These are phyloP conservation scores for Claviceps sp. DNA, from an alignment of 2,329 filamentous ascomycete species.

Conservation along the genomic window DNA sequence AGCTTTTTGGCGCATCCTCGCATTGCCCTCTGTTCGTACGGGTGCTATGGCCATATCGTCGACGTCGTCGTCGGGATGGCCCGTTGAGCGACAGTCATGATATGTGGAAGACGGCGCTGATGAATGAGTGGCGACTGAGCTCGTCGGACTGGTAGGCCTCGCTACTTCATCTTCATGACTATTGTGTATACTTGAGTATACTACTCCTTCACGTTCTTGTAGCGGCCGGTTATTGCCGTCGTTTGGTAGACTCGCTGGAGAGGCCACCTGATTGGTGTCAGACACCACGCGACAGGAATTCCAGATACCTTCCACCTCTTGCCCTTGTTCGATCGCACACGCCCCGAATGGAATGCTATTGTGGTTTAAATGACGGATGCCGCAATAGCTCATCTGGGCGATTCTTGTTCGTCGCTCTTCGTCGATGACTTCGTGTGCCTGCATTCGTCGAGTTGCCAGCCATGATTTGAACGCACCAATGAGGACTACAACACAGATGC, in stretches of 20 bases:
- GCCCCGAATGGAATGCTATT: slow-evolving; percentile 74
- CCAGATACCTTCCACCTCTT: slow-evolving; percentile 79
- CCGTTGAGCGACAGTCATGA: background rate
- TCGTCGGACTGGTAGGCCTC: background rate
- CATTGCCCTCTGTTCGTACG: background rate
- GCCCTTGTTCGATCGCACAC: slow-evolving; percentile 68
- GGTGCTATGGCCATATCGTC: background rate
- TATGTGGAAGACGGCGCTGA: background rate
- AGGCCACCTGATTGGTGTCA: slow-evolving; percentile 11
- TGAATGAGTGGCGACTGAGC: background rate
- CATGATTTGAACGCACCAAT: slow-evolving; percentile 56
- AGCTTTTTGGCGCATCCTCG: background rate
- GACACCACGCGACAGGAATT: slow-evolving; percentile 41
- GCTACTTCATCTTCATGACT: background rate
- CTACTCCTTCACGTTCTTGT: background rate
- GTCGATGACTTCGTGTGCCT: slow-evolving; percentile 49
- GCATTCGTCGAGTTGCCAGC: slow-evolving; percentile 41
- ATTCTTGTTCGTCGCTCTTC: slow-evolving; percentile 47
- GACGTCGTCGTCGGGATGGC: background rate
- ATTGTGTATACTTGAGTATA: slow-evolving; percentile 1
- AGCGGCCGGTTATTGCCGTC: background rate
- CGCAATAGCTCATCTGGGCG: slow-evolving; percentile 41
- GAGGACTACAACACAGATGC: slow-evolving; percentile 57
- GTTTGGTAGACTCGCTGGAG: slow-evolving; percentile 13
- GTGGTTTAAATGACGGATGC: slow-evolving; percentile 23